Percentiles rank a stretch among this genome's conserved stretches.
Evolutionary conservation across 176 grass and related monocot species (phyloP).

Genomic region (Carex myosuroides): DNA sequence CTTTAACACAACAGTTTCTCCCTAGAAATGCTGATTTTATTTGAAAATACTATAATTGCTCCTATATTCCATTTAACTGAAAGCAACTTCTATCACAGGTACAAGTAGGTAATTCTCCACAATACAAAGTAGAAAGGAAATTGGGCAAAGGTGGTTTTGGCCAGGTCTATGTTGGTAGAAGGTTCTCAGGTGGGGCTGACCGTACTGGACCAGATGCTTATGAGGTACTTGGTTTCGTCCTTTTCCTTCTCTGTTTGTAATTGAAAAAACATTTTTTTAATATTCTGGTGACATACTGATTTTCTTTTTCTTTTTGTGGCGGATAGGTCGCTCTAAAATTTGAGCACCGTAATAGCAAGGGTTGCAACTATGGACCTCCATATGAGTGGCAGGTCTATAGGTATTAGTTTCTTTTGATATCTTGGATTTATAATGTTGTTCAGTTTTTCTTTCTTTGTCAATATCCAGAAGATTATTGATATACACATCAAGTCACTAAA

Average conservation of each 20-base stretch:
- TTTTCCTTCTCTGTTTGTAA: not conserved
- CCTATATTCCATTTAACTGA: too few species aligned
- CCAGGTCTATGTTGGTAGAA: constrained; percentile 92
- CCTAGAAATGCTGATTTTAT: not conserved
- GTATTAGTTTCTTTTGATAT: constrained; percentile 41
- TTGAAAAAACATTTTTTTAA: not conserved
- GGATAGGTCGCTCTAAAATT: constrained; percentile 92
- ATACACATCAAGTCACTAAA: not conserved
- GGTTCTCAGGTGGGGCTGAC: constrained; percentile 62
- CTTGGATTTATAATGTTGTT: not conserved
- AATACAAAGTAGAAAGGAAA: constrained; percentile 87
- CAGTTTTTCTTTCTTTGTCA: not conserved
- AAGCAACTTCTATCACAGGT: constrained; percentile 40
- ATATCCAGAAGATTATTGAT: not conserved
- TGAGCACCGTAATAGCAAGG: constrained; percentile 96
- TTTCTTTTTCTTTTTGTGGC: not conserved
- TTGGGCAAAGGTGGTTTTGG: constrained; percentile 98
- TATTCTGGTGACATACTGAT: constrained; percentile 4
- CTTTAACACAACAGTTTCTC: not conserved
- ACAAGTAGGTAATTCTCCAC: constrained; percentile 82
- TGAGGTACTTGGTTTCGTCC: constrained; percentile 38
- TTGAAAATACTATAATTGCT: not conserved
- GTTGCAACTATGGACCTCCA: constrained; percentile 94
- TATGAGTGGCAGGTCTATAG: constrained; percentile 98
- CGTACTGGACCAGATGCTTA: constrained; percentile 67